A percentile compares a stretch with the other conserved stretches of the same genome.
phyloP scores from a whole-genome alignment of 2,329 filamentous ascomycete species.

The Beauveria australis region DNA sequence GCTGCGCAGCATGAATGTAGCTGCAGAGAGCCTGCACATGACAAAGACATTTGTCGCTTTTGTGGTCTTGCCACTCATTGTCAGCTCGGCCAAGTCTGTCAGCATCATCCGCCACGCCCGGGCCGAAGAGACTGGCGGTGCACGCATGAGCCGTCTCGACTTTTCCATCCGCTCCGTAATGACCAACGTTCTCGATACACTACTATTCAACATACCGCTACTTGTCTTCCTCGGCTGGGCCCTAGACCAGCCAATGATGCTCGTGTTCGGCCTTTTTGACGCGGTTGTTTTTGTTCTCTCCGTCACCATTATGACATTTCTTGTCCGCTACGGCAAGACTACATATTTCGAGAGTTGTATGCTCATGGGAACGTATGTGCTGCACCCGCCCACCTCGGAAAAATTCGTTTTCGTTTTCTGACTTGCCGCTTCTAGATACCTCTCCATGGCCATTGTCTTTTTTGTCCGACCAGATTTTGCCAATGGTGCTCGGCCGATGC shows the following conservation, averaged over 20 bases:
- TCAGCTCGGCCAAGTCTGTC: conserved; percentile 8
- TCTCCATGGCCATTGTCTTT: conserved; percentile 13
- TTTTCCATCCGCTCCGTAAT: conserved; percentile 10
- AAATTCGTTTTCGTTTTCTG: background rate
- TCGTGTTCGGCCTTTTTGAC: conserved; percentile 13
- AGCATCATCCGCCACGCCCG: conserved; percentile 10
- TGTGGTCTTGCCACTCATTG: conserved; percentile 5
- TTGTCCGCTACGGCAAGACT: conserved; percentile 14
- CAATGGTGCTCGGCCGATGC: background rate
- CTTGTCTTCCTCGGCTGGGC: conserved; percentile 8
- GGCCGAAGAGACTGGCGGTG: background rate
- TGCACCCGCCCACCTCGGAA: background rate
- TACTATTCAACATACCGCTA: conserved; percentile 10
- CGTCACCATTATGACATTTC: conserved; percentile 14
- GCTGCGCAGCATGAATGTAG: conserved; percentile 1
- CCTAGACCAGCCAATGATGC: conserved; percentile 11
- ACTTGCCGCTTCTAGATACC: conserved; percentile 6
- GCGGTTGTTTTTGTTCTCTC: conserved; percentile 13
- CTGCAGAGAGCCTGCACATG: background rate
- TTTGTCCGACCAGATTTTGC: conserved; percentile 12
- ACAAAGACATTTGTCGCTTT: conserved; percentile 7
- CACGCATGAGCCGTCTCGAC: conserved; percentile 7
- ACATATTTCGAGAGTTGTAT: conserved; percentile 15
- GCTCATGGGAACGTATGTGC: conserved; percentile 15
- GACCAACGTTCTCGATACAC: conserved; percentile 9